These are phyloP conservation scores for Vanrija pseudolonga DNA, from an alignment of 1,284 basidiomycete species.

Conservation along the genomic window DNA sequence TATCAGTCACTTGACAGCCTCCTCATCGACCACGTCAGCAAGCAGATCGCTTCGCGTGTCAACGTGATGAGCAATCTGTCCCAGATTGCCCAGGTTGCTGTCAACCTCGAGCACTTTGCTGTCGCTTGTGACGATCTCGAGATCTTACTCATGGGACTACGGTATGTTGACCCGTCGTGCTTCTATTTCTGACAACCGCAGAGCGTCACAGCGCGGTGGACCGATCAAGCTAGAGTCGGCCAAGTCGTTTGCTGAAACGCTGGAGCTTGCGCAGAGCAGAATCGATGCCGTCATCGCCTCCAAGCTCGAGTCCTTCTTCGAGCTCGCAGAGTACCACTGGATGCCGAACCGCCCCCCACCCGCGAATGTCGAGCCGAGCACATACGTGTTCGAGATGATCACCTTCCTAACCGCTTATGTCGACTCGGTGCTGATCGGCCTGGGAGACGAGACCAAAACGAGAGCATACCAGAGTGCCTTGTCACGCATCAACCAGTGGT, in stretches of 20 bases:
- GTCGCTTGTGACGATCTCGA: slow-evolving; percentile 82
- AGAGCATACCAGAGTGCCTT: slow-evolving; percentile 83
- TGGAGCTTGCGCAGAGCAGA: slow-evolving; percentile 67
- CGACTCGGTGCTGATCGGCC: slow-evolving; percentile 79
- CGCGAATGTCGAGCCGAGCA: slow-evolving; percentile 64
- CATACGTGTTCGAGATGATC: slow-evolving; percentile 88
- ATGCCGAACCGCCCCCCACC: slow-evolving; percentile 55
- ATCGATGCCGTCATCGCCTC: slow-evolving; percentile 80
- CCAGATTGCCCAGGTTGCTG: slow-evolving; percentile 90
- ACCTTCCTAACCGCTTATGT: slow-evolving; percentile 96
- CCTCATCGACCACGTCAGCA: slow-evolving; percentile 74
- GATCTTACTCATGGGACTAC: slow-evolving; percentile 73
- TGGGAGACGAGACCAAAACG: slow-evolving; percentile 71
- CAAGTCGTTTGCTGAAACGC: slow-evolving; percentile 61
- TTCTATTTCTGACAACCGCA: slow-evolving; percentile 29
- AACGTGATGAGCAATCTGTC: slow-evolving; percentile 72
- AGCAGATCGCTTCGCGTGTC: slow-evolving; percentile 69
- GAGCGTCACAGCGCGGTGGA: slow-evolving; percentile 77
- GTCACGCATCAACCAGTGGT: slow-evolving; percentile 74
- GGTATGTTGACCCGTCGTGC: slow-evolving; percentile 45
- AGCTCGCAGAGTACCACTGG: slow-evolving; percentile 92
- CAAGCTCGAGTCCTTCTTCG: slow-evolving; percentile 96
- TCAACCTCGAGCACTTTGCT: slow-evolving; percentile 90
- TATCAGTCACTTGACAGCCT: slow-evolving; percentile 79
- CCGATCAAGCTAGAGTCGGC: slow-evolving; percentile 52